Evolutionary conservation across 331 rosid species (phyloP), one percentile per base, ranked within the genome.

Genomic region (Quercus phellos): DNA sequence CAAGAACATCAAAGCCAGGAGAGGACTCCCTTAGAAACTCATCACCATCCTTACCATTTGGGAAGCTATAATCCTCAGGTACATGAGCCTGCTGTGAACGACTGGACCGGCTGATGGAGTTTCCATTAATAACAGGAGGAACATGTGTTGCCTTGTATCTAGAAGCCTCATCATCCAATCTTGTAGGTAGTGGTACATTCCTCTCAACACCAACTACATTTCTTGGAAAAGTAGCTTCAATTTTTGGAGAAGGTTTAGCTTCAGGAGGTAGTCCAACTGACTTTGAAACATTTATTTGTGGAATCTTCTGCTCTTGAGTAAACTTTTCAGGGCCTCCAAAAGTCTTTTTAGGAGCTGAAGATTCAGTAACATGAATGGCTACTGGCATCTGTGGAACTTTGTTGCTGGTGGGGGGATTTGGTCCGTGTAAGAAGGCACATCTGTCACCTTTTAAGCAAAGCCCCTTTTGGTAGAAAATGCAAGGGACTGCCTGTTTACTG

Each of bases 1-100:
- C 99, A 71, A 94, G 99, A 77, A 94, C 99, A 92, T 94, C 99
- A 83, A 94, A 94, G 38, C 99, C 99, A 66, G 99, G 99, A 59
- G 99, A 94, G 9, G 98, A 92, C 80, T 94, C 99, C 86, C 91
- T 89, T 82, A 92, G 79, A 54, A 86, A 85, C 84, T 94, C 99
- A 72, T 94, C 99, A 50, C 77, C 84, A 80, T 94, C 98, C 87
- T 92, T 94, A 67, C 97, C 98, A 73, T 90, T 90, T 32, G 80
- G 98, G 74, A 92, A 87, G 72, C 85, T 85, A 74, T 87, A 90
- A 81, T 94, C 92, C 61, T 90, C 96, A 10, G 85, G 76, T 70
- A 84, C 85, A 82, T 75, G 88, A 68, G 80, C 84, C 74, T 79
- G 94, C 70, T 78, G 86, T 51, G 56, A 66, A 70, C 84, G 97